Evolutionary conservation across 805 yeast species (phyloP), one percentile per base, ranked within the genome.

Genomic region (Candida insectalens): DNA sequence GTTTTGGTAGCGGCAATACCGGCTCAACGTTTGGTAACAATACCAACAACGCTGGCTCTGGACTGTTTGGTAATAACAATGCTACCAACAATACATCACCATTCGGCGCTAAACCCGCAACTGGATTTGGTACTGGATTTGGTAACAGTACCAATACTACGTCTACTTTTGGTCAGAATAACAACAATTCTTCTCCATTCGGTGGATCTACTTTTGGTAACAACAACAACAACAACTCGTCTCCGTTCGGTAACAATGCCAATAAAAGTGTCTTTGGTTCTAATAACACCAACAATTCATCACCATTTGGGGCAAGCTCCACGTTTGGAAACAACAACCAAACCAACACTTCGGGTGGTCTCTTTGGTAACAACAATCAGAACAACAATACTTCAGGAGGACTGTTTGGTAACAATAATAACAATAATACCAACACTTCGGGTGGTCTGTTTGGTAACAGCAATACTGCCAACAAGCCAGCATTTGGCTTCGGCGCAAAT

Each of bases 401-500:
- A 5, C 6, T 56, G 27, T 59, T 60, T 42, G 65, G 63, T 6
- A 49, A 46, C 36, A 42, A 38, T 12, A 42, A 36, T 22, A 40
- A 38, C 30, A 22, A 7, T 36, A 45, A 37, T 34, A 40, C 32
- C 34, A 49, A 44, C 17, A 41, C 43, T 16, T 28, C 36, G 1
- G 55, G 36, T 17, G 42, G 46, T 23, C 39, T 59, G 23, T 65
- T 65, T 43, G 57, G 58, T n/a, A 38, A 43, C 17, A 47, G 45
- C 25, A 45, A 25, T 32, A 36, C 29, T 36, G 33, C 36, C 20
- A 21, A 7, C 18, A 29, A n/a, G 14, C 20, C 20, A 10, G 15
- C 25, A 14, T n/a, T 53, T 26, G 65, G 62, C 36, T 65, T 60
- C 46, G 61, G 64, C n/a, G 45, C 38, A 36, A 53, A 46, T 42